These are phyloP conservation scores for Haematococcus lacustris DNA, from an alignment of 139 green algal genomes.

Conservation along the genomic window DNA sequence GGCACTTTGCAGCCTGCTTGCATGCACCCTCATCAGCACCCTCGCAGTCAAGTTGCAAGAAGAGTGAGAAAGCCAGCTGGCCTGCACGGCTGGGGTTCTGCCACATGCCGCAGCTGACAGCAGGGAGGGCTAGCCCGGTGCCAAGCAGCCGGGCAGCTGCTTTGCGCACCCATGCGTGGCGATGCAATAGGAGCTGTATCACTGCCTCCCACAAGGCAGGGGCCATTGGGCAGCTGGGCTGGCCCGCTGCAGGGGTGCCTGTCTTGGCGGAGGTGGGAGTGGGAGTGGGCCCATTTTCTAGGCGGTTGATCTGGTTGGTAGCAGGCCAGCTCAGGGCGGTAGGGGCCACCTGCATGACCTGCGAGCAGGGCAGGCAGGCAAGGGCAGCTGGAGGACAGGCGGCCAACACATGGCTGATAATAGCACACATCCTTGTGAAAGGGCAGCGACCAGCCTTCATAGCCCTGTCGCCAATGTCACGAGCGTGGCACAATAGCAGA, in stretches of 20 bases:
- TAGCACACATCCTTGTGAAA: too few relatives aligned
- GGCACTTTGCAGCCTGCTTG: conserved; percentile 59
- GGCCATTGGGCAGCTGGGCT: not conserved
- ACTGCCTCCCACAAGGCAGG: conserved; percentile 21
- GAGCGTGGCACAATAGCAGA: too few relatives aligned
- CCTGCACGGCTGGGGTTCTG: not conserved
- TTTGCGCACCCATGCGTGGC: conserved; percentile 82
- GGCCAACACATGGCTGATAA: too few relatives aligned
- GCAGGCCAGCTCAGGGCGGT: conserved; percentile 2
- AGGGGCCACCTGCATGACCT: not conserved
- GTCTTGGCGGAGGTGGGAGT: too few relatives aligned
- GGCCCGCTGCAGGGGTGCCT: not conserved
- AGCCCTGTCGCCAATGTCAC: too few relatives aligned
- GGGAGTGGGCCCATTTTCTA: too few relatives aligned
- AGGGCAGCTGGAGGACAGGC: too few relatives aligned
- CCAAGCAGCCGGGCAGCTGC: conserved; percentile 65
- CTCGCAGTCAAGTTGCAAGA: conserved; percentile 58
- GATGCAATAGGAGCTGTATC: conserved; percentile 39
- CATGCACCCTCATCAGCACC: conserved; percentile 62
- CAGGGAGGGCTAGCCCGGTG: conserved; percentile 32
- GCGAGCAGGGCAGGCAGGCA: not conserved
- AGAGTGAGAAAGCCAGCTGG: conserved; percentile 46
- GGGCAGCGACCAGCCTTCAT: too few relatives aligned
- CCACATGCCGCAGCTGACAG: conserved; percentile 27
- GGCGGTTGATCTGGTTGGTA: not conserved